Evolutionary conservation across 805 yeast species (phyloP).

Genomic region (Ogataea corticis): DNA sequence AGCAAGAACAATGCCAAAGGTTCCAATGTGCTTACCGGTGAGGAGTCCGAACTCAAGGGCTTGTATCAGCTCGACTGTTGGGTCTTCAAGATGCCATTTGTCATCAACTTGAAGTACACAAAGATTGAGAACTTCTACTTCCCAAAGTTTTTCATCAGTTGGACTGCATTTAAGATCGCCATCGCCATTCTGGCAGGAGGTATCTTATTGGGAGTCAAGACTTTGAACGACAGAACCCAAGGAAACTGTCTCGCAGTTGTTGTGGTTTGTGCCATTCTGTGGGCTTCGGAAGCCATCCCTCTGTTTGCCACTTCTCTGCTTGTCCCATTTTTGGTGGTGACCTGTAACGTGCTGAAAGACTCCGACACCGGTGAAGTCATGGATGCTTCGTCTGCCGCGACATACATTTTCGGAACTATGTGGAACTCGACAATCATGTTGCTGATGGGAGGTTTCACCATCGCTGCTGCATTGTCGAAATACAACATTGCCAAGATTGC

Average conservation of each 20-base stretch:
- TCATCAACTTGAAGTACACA: slow-evolving; percentile 16
- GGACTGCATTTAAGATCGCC: slow-evolving; percentile 49
- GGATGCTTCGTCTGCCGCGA: slow-evolving; percentile 43
- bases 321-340: slow-evolving; percentile 48
- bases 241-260: slow-evolving; percentile 66
- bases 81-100: slow-evolving; percentile 23
- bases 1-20: slow-evolving; percentile 27
- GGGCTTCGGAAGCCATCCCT: slow-evolving; percentile 56
- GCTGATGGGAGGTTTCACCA: slow-evolving; percentile 54
- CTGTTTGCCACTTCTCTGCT: slow-evolving; percentile 49
- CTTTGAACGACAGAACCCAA: slow-evolving; percentile 61
- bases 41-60: slow-evolving; percentile 33
- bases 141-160: slow-evolving; percentile 49
- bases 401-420: slow-evolving; percentile 48
- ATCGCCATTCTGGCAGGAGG: slow-evolving; percentile 54
- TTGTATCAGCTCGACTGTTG: slow-evolving; percentile 34
- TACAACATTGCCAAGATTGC: slow-evolving; percentile 52
- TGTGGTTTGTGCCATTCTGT: slow-evolving; percentile 51
- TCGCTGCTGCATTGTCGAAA: slow-evolving; percentile 56
- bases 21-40: slow-evolving; percentile 38
- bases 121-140: slow-evolving; percentile 36
- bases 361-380: slow-evolving; percentile 43
- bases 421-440: slow-evolving; percentile 55
- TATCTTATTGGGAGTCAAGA: slow-evolving; percentile 55
- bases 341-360: slow-evolving; percentile 50